Conservation (phyloP, 768 basidiomycete species). For the Leccinum arenicola region DNA sequence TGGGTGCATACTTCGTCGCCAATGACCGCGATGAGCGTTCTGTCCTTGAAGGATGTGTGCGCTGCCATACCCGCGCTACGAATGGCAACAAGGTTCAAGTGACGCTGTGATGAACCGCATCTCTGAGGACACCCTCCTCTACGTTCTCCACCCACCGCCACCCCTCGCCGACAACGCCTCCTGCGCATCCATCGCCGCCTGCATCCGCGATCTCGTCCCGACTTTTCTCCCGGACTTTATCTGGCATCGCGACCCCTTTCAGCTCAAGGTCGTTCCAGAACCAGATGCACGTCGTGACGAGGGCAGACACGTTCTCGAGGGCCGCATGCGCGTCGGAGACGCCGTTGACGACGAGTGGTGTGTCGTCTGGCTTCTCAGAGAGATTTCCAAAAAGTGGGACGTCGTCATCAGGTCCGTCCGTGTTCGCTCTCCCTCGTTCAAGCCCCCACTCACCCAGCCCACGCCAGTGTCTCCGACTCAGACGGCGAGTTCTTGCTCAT, state of each 20-base stretch:
- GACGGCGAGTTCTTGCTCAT: slow-evolving; percentile 97
- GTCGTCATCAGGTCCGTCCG: slow-evolving; percentile 67
- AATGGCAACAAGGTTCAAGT: slow-evolving; percentile 13
- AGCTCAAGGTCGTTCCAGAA: slow-evolving; percentile 61
- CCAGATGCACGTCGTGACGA: slow-evolving; percentile 33
- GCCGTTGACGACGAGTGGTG: slow-evolving; percentile 99
- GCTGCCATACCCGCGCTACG: slow-evolving; percentile 42
- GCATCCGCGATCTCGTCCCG: slow-evolving; percentile 58
- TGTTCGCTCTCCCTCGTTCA: not conserved
- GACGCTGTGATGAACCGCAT: slow-evolving; percentile 76
- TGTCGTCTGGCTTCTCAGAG: slow-evolving; percentile 81
- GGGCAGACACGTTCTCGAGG: slow-evolving; percentile 64
- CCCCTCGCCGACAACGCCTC: slow-evolving; percentile 55
- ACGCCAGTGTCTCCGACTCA: slow-evolving; percentile 61
- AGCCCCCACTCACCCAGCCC: slow-evolving; percentile 1
- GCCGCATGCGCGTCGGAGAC: slow-evolving; percentile 89
- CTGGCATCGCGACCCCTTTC: slow-evolving; percentile 85
- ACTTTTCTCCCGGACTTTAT: slow-evolving; percentile 57
- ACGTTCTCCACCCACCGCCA: slow-evolving; percentile 62
- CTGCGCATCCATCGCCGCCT: slow-evolving; percentile 63
- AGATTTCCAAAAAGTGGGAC: slow-evolving; percentile 78
- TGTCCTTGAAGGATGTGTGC: slow-evolving; percentile 66
- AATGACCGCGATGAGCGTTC: slow-evolving; percentile 90
- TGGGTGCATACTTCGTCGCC: slow-evolving; percentile 80
- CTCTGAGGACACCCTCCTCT: slow-evolving; percentile 83